Conservation (phyloP, 495 filamentous ascomycete genomes). For the Parmelia sp. region DNA sequence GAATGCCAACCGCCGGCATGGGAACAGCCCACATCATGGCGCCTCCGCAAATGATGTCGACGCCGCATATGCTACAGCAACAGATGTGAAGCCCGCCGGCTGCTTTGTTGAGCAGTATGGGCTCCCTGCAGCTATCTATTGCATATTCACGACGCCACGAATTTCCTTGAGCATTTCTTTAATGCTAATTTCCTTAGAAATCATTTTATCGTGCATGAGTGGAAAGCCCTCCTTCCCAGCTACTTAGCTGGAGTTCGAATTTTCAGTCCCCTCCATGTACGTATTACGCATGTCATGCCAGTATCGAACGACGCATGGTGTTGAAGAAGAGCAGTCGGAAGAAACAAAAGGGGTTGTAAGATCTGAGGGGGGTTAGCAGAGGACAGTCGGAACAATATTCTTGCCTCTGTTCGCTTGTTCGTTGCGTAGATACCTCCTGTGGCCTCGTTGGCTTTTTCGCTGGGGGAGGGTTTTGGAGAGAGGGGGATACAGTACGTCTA, state of each 20-base stretch:
- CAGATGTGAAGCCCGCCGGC: slow-evolving; percentile 27
- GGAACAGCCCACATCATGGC: slow-evolving; percentile 38
- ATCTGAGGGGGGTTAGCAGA: background rate
- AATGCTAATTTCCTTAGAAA: background rate
- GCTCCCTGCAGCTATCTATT: background rate
- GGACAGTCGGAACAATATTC: background rate
- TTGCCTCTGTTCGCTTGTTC: background rate
- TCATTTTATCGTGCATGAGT: background rate
- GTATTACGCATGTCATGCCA: slow-evolving; percentile 6
- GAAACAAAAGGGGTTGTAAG: background rate
- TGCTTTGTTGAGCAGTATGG: background rate
- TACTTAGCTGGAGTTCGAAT: background rate
- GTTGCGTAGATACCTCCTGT: background rate
- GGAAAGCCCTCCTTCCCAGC: background rate
- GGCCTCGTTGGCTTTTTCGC: background rate
- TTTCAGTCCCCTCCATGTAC: background rate
- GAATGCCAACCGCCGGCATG: slow-evolving; percentile 39
- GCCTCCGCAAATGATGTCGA: slow-evolving; percentile 40
- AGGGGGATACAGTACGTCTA: background rate
- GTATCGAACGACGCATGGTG: background rate
- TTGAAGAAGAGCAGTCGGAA: background rate
- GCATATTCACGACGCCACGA: slow-evolving; percentile 2
- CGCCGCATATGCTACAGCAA: slow-evolving; percentile 29
- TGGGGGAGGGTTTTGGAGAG: background rate
- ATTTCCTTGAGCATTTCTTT: background rate